Evolutionary conservation across 441 rosid genomes (phyloP).

Genomic region (Adansonia grandidieri): DNA sequence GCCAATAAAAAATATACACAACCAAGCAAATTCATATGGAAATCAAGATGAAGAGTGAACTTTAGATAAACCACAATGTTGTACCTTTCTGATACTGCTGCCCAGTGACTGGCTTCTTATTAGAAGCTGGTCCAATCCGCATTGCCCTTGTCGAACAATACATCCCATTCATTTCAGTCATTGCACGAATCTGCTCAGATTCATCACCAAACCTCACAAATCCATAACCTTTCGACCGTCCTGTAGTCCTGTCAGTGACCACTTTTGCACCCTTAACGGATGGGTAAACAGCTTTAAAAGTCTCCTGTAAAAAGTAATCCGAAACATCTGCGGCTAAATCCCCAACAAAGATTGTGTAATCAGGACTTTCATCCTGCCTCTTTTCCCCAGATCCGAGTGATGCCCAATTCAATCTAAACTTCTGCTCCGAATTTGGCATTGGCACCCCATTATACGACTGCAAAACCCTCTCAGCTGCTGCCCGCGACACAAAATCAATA

Average conservation of each 20-base stretch:
- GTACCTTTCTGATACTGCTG: constrained; percentile 78
- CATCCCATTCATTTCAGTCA: constrained; percentile 92
- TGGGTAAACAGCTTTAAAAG: constrained; percentile 61
- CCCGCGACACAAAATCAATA: constrained; percentile 67
- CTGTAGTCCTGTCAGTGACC: constrained; percentile 85
- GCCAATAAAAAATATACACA: constrained; percentile 6
- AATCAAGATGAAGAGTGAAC: constrained; percentile 10
- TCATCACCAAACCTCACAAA: constrained; percentile 91
- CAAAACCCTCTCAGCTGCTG: constrained; percentile 78
- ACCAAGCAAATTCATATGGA: constrained; percentile 18
- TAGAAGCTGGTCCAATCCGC: constrained; percentile 88
- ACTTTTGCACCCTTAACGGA: constrained; percentile 92
- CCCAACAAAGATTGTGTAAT: constrained; percentile 83
- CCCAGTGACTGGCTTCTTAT: constrained; percentile 36
- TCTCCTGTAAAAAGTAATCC: constrained; percentile 72
- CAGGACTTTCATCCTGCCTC: constrained; percentile 82
- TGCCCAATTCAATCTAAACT: constrained; percentile 89
- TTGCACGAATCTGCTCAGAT: constrained; percentile 75
- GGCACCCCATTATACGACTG: constrained; percentile 72
- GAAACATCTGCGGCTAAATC: constrained; percentile 94
- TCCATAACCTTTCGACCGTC: constrained; percentile 96
- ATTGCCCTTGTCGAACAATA: constrained; percentile 85
- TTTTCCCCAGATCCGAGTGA: constrained; percentile 82
- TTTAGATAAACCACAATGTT: constrained; percentile 2
- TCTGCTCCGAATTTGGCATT: constrained; percentile 80